Evolutionary conservation across 2,329 filamentous ascomycete genomes (phyloP).

Genomic region (Nemania diffusa): DNA sequence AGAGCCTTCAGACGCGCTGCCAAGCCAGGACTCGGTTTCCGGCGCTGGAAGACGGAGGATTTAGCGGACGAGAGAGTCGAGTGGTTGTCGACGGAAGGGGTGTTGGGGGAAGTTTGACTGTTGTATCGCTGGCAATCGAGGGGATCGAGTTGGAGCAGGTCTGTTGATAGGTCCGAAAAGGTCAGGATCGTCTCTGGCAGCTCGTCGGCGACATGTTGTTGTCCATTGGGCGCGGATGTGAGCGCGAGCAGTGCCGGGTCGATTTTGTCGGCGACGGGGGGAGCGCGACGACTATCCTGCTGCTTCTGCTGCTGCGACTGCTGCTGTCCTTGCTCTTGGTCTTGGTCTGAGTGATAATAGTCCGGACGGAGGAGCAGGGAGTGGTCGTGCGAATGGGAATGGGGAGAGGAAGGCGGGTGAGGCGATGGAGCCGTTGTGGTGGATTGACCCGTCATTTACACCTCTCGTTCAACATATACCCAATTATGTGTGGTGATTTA

Average conservation of each 20-base stretch:
- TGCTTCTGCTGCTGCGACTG: background rate
- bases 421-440: conserved; percentile 37
- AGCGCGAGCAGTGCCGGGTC: conserved; percentile 39
- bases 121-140: conserved; percentile 39
- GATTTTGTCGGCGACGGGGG: conserved; percentile 15
- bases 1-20: conserved; percentile 73
- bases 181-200: conserved; percentile 49
- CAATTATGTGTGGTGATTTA: conserved; percentile 14
- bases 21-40: conserved; percentile 72
- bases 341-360: background rate
- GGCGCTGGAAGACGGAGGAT: conserved; percentile 50
- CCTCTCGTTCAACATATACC: conserved; percentile 27
- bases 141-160: conserved; percentile 53
- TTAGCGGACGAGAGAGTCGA: conserved; percentile 42
- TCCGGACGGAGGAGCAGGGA: background rate
- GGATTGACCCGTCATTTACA: conserved; percentile 39
- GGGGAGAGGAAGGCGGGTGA: conserved; percentile 22
- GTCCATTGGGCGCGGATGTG: conserved; percentile 38
- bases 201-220: conserved; percentile 47
- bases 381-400: conserved; percentile 12
- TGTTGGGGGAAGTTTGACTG: conserved; percentile 36
- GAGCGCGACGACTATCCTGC: background rate
- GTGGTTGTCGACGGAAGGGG: conserved; percentile 42
- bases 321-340: background rate
- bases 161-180: conserved; percentile 56